Base-by-base conservation (phyloP, 2,329 filamentous ascomycete species). In the Bipolaris bicolor region DNA sequence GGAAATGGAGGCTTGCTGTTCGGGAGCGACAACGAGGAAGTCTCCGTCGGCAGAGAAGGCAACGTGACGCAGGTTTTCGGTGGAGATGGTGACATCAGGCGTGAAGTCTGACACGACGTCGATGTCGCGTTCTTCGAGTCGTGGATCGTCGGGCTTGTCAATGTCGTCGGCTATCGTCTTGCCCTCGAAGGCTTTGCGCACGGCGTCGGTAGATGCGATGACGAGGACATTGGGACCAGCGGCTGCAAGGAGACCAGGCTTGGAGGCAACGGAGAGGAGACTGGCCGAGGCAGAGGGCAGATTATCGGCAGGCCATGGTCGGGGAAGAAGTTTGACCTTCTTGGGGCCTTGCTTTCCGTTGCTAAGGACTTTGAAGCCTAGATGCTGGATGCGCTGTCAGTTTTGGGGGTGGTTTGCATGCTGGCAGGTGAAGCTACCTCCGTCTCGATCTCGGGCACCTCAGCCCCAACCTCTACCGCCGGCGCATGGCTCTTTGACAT, bases 11-110 rank as follows among this genome's bases (percentile, higher is more conserved):
- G 92, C 90, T 10, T 90, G 90, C 52, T 84, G 82, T 76, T 97
- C 91, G 2, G 91, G 91, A 10, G 91, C 92, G 24, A 97, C 81
- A 34, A 97, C 85, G 58, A 99, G 81, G 66, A 90, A 92, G 66
- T 86, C 87, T 73, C 97, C 96, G 69, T 96, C 91, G n/a, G 91
- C 86, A 0, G 92, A 94, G 75, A 99, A 99, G 15, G 89, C 88
- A 18, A 99, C 82, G 75, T 99, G 95, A 10, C 92, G 96, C 52
- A 97, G 85, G 66, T 90, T 88, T 69, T 90, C 86, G 68, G 96
- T 83, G 1, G 87, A 81, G 6, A 98, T 84, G 57, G 83, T 89
- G 49, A 90, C 80, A 73, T 94, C 87, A 3, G 93, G 90, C 58
- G 86, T 80, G 68, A 96, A 96, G 11, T 82, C 72, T 61, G 89